Evolutionary conservation across 2,329 filamentous ascomycete species (phyloP), one percentile per base, ranked within the genome.

Genomic region (Akanthomyces uredinophilus): DNA sequence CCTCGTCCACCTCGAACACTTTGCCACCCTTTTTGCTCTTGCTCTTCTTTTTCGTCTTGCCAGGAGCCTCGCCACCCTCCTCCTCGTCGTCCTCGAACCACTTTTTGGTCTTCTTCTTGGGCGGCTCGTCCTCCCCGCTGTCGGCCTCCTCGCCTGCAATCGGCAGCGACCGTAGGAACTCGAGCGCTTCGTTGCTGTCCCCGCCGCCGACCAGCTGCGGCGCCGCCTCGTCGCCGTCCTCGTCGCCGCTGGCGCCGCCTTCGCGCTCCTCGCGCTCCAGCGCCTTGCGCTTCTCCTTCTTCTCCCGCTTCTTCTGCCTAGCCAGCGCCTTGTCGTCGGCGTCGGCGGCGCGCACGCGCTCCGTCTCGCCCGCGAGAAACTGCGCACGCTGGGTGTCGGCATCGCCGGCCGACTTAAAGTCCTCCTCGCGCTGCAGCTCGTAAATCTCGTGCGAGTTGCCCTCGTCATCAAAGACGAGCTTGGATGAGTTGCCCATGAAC

Each of bases 391-490:
- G 92, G 54, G 84, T 84, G 66, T 92, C 89, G 3, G 91, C 89
- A 27, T 87, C 80, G 41, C 94, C 95, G 60, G 87, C 84, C 44
- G 84, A 82, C 65, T 80, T 81, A 82, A 98, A 99, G 66, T 87
- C 86, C 0, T 88, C 87, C 75, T 97, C 92, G 73, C 90, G 86
- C 71, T 94, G 89, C 67, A 99, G 86, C 73, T 96, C 90, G 78
- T 98, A 97, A 16, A 96, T 74, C 65, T 90, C 85, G 73, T 95
- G 92, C 3, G 92, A 82, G 65, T 90, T 87, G 68, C 93, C 94
- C 37, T 97, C 92, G 53, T 96, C 93, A 76, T 98, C 94, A 73
- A 94, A 99, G 5, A 97, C 83, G 8, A 97, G 79, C 73, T 95
- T 96, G 46, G 85, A 88, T 14, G 91, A 90, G 71, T 89, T 90